Percentiles rank a stretch among this genome's conserved stretches.
These are phyloP conservation scores for Pichia sp. DNA, from an alignment of 1,139 yeast genomes.

Conservation along the genomic window DNA sequence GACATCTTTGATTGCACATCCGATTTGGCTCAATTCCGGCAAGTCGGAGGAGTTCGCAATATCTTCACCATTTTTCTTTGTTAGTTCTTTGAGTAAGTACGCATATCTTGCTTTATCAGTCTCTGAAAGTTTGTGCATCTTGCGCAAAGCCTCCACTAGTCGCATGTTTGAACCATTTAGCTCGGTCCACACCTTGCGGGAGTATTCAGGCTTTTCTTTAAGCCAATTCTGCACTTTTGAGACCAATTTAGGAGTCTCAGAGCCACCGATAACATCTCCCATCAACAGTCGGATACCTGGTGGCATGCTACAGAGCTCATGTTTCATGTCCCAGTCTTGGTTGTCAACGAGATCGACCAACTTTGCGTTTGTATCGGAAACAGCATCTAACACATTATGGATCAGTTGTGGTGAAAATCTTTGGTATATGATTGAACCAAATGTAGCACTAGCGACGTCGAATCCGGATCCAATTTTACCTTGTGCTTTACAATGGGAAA, in stretches of 20 bases:
- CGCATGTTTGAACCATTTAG: constrained; percentile 56
- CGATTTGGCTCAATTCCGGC: constrained; percentile 25
- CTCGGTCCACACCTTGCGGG: constrained; percentile 48
- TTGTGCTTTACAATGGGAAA: constrained; percentile 91
- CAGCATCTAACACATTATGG: constrained; percentile 34
- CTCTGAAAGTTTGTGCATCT: constrained; percentile 36
- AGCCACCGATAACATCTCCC: constrained; percentile 93
- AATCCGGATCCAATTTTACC: constrained; percentile 95
- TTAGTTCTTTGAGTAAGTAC: constrained; percentile 27
- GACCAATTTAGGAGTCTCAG: constrained; percentile 90
- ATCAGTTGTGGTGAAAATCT: constrained; percentile 62
- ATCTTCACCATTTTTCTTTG: constrained; percentile 13
- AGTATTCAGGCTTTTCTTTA: constrained; percentile 44
- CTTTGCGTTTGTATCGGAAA: constrained; percentile 23
- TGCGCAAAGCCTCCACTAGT: constrained; percentile 47
- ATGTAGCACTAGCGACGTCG: constrained; percentile 93
- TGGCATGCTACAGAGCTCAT: constrained; percentile 59
- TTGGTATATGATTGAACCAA: constrained; percentile 78
- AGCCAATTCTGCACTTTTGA: constrained; percentile 73
- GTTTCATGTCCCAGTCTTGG: constrained; percentile 55
- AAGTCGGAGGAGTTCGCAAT: not conserved
- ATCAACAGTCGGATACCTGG: constrained; percentile 62
- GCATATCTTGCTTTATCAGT: constrained; percentile 31
- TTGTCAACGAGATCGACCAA: constrained; percentile 41
- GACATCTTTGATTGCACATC: constrained; percentile 42